These are phyloP conservation scores for Gossypium aridum DNA, from an alignment of 441 rosid species.

Conservation along the genomic window DNA sequence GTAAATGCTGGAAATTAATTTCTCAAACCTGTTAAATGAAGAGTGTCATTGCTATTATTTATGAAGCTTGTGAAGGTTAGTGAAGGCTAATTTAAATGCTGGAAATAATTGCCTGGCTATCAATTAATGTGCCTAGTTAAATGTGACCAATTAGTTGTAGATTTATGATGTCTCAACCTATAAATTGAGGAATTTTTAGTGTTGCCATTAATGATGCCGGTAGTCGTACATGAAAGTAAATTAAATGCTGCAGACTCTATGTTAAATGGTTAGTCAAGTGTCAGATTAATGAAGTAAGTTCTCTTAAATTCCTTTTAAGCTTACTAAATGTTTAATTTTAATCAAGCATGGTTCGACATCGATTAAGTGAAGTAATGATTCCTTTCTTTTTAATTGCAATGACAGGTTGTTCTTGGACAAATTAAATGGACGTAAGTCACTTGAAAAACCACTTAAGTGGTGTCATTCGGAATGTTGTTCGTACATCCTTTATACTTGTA, in stretches of 20 bases:
- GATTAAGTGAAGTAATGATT: background rate
- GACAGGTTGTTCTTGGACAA: background rate
- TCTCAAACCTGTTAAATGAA: background rate
- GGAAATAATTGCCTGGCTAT: background rate
- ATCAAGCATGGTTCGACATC: background rate
- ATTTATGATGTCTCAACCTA: background rate
- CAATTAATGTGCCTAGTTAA: background rate
- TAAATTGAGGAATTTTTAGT: background rate
- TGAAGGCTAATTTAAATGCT: background rate
- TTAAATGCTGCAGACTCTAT: too few species aligned
- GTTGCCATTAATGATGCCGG: background rate
- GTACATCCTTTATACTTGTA: background rate
- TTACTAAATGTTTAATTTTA: background rate
- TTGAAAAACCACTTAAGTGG: background rate
- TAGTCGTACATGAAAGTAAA: too few species aligned
- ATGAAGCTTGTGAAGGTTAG: background rate
- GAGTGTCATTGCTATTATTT: background rate
- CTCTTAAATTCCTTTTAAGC: background rate
- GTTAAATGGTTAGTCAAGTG: too few species aligned
- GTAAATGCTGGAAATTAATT: background rate
- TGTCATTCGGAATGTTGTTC: background rate
- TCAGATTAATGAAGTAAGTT: too few species aligned
- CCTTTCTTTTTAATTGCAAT: background rate
- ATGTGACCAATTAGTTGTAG: background rate
- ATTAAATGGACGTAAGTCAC: background rate